Evolutionary conservation across 1,284 basidiomycete genomes (phyloP), one percentile per base, ranked within the genome.

Genomic region (Porodaedalea pini): DNA sequence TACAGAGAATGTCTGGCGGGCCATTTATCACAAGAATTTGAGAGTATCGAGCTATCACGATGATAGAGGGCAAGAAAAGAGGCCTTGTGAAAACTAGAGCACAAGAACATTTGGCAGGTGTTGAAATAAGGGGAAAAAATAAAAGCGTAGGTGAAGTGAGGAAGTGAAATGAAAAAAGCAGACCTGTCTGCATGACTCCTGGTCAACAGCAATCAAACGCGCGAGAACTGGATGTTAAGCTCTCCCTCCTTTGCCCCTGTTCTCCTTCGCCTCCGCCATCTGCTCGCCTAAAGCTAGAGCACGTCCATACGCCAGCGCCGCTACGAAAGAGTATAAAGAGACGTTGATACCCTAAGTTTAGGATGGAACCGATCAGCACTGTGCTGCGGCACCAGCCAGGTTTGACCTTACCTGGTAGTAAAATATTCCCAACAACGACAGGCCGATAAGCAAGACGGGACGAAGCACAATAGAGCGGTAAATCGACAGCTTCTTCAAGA

Each of bases 391-490:
- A 23, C 41, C 41, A 44, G 19, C n/a, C 4, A n/a, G n/a, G 44
- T 27, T 41, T 36, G 43, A 40, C 19, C 78, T 63, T 65, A 88
- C 90, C 75, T 93, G 90, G 73, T 93, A 92, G 68, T 80, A 88
- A 53, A 94, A 69, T 52, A 89, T 76, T 23, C 80, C 75, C n/a
- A 89, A 64, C 67, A 85, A 81, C 0, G 81, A 75, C 66, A 89
- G 85, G 61, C 85, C 71, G 47, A 86, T 64, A 56, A 92, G 75
- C 54, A 88, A 61, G 37, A 92, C 78, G 41, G 87, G 75, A 64
- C 85, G 74, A 27, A 88, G 63, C 31, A 81, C 71, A 59, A 90
- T 73, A 66, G 82, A 90, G 34, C 89, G 83, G 68, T 88, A 77
- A 17, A 89, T 70, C 1, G 79, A 67, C 5, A 79, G 73, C 17